These are phyloP conservation scores for Halteria grandinella DNA, from an alignment of 73 alveolate genomes.

Conservation along the genomic window DNA sequence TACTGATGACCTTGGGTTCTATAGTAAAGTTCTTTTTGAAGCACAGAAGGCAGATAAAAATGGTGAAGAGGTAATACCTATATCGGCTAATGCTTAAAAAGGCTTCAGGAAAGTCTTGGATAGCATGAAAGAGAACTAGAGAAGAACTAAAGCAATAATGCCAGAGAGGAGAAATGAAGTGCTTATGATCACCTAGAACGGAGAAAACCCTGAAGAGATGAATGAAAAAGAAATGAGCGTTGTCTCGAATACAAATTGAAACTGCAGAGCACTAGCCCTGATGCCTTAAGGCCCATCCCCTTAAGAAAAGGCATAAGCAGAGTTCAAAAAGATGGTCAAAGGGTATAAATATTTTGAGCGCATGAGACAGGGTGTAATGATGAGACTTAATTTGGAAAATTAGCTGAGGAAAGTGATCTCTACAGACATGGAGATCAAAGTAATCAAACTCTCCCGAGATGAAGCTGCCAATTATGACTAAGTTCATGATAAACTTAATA, in stretches of 20 bases:
- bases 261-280: too few species aligned
- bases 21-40: slow-evolving; percentile 3
- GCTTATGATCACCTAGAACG: not conserved
- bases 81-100: slow-evolving; percentile 2
- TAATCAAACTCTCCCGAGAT: slow-evolving; percentile 35
- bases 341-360: slow-evolving; percentile 14
- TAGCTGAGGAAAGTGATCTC: slow-evolving; percentile 42
- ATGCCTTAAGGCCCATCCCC: not conserved
- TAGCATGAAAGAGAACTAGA: not conserved
- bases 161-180: not conserved
- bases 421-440: slow-evolving; percentile 41
- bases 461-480: not conserved
- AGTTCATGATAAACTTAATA: not conserved
- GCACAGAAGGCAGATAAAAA: not conserved
- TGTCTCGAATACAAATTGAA: too few species aligned
- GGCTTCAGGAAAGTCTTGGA: slow-evolving; percentile 15
- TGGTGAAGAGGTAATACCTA: not conserved
- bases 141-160: not conserved
- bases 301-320: not conserved
- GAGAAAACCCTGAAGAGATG: not conserved
- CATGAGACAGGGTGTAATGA: slow-evolving; percentile 29
- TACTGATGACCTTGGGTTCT: slow-evolving; percentile 33
- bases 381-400: slow-evolving; percentile 46
- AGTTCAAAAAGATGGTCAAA: slow-evolving; percentile 15
- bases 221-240: not conserved